Evolutionary conservation across 768 basidiomycete species (phyloP).

Genomic region (Macrolepiota albuminosa): DNA sequence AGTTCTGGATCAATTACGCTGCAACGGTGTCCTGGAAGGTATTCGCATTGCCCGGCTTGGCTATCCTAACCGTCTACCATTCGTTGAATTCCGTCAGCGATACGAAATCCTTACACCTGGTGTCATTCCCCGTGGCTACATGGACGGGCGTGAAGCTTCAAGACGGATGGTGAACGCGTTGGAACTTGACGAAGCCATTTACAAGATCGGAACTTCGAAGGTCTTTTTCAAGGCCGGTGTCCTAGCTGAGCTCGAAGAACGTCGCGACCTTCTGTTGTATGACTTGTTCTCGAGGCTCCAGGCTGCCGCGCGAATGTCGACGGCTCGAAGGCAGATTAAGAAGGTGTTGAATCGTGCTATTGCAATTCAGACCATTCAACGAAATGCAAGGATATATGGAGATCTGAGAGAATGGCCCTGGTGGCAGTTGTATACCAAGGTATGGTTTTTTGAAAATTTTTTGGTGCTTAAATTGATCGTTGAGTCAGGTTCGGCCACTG

Average conservation of each 20-base stretch:
- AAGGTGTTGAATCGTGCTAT: conserved; percentile 91
- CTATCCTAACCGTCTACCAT: conserved; percentile 95
- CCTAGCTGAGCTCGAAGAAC: conserved; percentile 92
- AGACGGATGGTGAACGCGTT: conserved; percentile 85
- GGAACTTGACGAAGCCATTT: conserved; percentile 79
- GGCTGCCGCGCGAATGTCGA: conserved; percentile 80
- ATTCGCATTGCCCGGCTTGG: conserved; percentile 97
- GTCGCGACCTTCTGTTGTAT: conserved; percentile 81
- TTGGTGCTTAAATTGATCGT: conserved; percentile 3
- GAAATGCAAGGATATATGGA: conserved; percentile 88
- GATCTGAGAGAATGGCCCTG: conserved; percentile 95
- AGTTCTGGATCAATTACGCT: conserved; percentile 92
- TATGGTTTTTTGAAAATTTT: conserved; percentile 18
- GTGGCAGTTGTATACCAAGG: conserved; percentile 98
- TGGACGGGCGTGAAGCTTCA: conserved; percentile 96
- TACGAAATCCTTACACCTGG: conserved; percentile 96
- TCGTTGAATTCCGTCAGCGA: conserved; percentile 94
- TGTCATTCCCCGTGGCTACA: conserved; percentile 90
- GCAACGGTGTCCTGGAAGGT: conserved; percentile 98
- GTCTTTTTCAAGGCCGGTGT: conserved; percentile 99
- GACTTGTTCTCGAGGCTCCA: conserved; percentile 89
- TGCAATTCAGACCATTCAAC: conserved; percentile 89
- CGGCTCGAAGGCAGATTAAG: conserved; percentile 85
- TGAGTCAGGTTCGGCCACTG: conserved; percentile 76
- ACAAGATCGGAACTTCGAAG: conserved; percentile 93